A percentile compares a stretch with the other conserved stretches of the same genome.
These are phyloP conservation scores for Parmelia sp. DNA, from an alignment of 495 filamentous ascomycete genomes.

Conservation along the genomic window DNA sequence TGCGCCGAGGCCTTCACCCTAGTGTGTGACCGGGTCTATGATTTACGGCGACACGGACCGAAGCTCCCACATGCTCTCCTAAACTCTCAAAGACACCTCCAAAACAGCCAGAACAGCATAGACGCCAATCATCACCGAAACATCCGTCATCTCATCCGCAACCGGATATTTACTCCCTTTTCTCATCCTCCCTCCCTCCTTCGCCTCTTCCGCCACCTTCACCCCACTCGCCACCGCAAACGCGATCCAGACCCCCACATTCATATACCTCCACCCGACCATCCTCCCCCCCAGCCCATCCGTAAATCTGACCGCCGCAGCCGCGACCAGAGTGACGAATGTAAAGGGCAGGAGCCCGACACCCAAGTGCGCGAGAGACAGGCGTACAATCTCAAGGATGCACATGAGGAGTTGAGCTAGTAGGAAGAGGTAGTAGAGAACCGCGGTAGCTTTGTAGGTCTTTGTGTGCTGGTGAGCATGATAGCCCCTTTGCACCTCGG, in stretches of 20 bases:
- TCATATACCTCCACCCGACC: constrained; percentile 24
- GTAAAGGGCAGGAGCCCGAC: constrained; percentile 33
- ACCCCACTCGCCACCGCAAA: constrained; percentile 28
- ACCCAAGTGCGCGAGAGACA: constrained; percentile 29
- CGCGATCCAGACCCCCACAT: constrained; percentile 30
- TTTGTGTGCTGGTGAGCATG: not conserved
- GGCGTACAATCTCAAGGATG: constrained; percentile 32
- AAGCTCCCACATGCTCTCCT: no score
- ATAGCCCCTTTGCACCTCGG: not conserved
- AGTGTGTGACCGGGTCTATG: no score
- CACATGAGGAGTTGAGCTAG: constrained; percentile 30
- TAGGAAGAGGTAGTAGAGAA: constrained; percentile 31
- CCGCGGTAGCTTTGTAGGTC: constrained; percentile 16
- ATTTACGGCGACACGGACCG: no score
- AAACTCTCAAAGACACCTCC: constrained; percentile 16
- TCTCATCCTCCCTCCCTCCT: constrained; percentile 20
- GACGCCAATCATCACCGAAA: constrained; percentile 6
- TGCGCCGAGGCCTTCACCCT: no score
- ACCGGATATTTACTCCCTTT: constrained; percentile 34
- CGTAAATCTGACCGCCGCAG: constrained; percentile 22
- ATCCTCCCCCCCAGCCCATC: constrained; percentile 22
- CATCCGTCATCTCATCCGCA: constrained; percentile 32
- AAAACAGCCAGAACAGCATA: constrained; percentile 21
- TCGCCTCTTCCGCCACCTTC: constrained; percentile 30
- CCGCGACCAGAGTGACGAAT: constrained; percentile 27